These are phyloP conservation scores for Lichtheimia ornata DNA, from an alignment of 371 early-diverging fungal species.

Conservation along the genomic window DNA sequence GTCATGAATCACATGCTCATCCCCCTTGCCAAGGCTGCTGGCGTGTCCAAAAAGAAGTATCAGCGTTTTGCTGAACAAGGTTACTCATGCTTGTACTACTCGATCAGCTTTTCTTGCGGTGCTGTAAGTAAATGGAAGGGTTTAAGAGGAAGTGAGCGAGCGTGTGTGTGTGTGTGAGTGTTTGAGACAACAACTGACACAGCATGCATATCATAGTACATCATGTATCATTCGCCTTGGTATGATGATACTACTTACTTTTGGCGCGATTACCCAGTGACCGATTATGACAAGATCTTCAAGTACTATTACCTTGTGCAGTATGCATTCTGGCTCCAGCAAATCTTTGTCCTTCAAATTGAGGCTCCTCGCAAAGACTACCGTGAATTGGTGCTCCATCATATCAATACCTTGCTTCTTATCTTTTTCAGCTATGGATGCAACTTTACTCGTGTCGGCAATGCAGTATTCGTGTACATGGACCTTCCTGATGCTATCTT, in stretches of 20 bases:
- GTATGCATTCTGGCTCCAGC: conserved; percentile 76
- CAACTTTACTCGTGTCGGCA: conserved; percentile 77
- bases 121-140: conserved; percentile 42
- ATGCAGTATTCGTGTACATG: conserved; percentile 77
- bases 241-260: conserved; percentile 69
- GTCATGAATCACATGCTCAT: conserved; percentile 55
- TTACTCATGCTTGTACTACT: conserved; percentile 66
- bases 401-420: conserved; percentile 70
- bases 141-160: background rate
- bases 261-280: conserved; percentile 68
- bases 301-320: conserved; percentile 74
- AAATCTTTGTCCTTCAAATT: conserved; percentile 71
- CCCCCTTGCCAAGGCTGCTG: conserved; percentile 49
- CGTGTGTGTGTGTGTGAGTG: background rate
- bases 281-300: conserved; percentile 55
- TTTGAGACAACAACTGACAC: no score
- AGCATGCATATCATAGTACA: conserved; percentile 19
- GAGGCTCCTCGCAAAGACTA: conserved; percentile 79
- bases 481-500: conserved; percentile 78
- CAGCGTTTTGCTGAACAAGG: conserved; percentile 74
- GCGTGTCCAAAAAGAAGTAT: conserved; percentile 48
- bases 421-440: conserved; percentile 65
- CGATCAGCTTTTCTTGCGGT: conserved; percentile 43
- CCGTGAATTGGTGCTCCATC: conserved; percentile 68
- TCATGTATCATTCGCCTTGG: conserved; percentile 60